phyloP scores from a whole-genome alignment of 192 early-diverging fungal species.

The Chytriomyces hyalinus region DNA sequence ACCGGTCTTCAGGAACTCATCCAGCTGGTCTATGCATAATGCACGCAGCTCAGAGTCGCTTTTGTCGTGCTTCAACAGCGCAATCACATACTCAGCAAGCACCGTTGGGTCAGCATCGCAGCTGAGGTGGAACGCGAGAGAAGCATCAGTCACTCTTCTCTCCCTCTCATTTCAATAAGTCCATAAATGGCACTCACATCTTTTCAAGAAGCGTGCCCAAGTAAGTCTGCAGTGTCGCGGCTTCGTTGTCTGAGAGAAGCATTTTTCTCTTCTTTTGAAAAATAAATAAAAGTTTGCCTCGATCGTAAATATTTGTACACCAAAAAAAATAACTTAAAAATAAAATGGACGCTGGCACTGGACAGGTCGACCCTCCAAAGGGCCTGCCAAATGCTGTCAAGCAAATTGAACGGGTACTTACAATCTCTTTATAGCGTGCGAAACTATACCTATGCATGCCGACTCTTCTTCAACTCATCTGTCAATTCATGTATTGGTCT shows the following conservation, averaged over 20 bases:
- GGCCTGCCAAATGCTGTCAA: no score
- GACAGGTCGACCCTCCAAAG: no score
- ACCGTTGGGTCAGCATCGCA: slow-evolving; percentile 71
- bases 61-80: slow-evolving; percentile 74
- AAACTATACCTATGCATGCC: no score
- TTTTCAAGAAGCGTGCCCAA: not conserved
- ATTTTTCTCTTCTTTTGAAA: slow-evolving; percentile 13
- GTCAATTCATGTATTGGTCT: not conserved
- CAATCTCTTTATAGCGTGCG: no score
- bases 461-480: no score
- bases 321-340: no score
- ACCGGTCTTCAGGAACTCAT: slow-evolving; percentile 80
- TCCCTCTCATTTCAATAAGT: not conserved
- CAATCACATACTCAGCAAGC: slow-evolving; percentile 80
- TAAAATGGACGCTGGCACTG: no score
- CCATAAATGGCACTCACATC: not conserved
- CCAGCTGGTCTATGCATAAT: slow-evolving; percentile 66
- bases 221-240: slow-evolving; percentile 10
- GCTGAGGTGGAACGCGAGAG: slow-evolving; percentile 13
- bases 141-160: not conserved
- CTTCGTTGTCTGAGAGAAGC: slow-evolving; percentile 23
- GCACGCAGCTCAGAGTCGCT: slow-evolving; percentile 60
- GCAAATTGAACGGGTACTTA: no score
- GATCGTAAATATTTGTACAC: no score
- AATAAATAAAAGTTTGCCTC: not conserved